Evolutionary conservation across 176 grass and related monocot species (phyloP).

Genomic region (Juncus effusus): DNA sequence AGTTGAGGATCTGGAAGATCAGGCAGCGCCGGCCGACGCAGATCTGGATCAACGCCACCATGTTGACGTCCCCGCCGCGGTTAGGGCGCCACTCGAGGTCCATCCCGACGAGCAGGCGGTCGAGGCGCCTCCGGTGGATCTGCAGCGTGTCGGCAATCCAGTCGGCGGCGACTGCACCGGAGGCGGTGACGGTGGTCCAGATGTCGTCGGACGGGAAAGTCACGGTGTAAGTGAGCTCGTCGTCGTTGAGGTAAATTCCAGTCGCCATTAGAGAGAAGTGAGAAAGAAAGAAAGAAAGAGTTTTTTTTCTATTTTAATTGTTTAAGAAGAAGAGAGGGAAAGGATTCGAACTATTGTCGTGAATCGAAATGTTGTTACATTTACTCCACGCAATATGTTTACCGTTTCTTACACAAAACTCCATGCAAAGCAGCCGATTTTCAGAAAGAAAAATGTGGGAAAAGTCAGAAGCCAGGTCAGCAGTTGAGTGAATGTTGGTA

Average conservation of each 20-base stretch:
- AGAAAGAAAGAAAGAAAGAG: background rate
- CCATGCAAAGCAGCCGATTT: too few species aligned
- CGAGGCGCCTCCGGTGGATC: slow-evolving; percentile 1
- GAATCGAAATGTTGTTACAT: too few species aligned
- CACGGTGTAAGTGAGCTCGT: slow-evolving; percentile 16
- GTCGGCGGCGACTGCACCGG: slow-evolving; percentile 5
- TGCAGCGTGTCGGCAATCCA: slow-evolving; percentile 27
- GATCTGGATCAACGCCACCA: slow-evolving; percentile 53
- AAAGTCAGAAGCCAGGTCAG: too few species aligned
- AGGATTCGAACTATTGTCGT: background rate
- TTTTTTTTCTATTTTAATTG: background rate
- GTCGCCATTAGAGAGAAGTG: background rate
- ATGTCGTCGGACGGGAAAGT: slow-evolving; percentile 36
- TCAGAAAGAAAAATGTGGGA: too few species aligned
- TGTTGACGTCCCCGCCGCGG: background rate
- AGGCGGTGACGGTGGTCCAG: slow-evolving; percentile 43
- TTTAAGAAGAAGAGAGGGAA: background rate
- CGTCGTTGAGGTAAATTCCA: slow-evolving; percentile 23
- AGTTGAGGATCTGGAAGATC: slow-evolving; percentile 40
- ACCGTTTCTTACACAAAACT: background rate
- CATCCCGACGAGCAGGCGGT: slow-evolving; percentile 44
- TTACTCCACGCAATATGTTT: background rate
- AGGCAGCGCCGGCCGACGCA: slow-evolving; percentile 56
- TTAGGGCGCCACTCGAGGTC: slow-evolving; percentile 55
- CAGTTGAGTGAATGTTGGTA: too few species aligned